These are phyloP conservation scores for Cryphonectria japonica DNA, from an alignment of 2,329 filamentous ascomycete species.

Conservation along the genomic window DNA sequence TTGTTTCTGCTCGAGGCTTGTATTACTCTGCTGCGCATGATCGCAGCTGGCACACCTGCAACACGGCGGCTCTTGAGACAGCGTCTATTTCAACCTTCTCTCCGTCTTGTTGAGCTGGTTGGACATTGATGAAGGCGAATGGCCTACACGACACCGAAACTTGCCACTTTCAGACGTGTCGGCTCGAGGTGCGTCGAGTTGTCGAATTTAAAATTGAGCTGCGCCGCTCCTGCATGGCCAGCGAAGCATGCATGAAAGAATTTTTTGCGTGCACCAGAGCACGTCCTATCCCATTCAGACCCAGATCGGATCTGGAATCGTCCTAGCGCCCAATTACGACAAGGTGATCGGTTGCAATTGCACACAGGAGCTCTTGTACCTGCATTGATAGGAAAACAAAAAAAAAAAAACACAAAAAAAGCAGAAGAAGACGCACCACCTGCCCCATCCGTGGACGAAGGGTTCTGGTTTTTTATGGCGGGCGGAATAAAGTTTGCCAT, in stretches of 20 bases:
- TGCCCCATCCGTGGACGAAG: neutral
- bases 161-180: conserved; percentile 3
- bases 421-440: neutral
- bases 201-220: conserved; percentile 8
- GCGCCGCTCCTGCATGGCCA: conserved; percentile 23
- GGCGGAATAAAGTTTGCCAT: conserved; percentile 1
- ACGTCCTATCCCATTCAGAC: neutral
- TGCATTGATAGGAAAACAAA: neutral
- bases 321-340: neutral
- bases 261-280: neutral
- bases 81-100: conserved; percentile 15
- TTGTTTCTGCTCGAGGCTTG: neutral
- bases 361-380: neutral
- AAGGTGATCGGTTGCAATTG: neutral
- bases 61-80: conserved; percentile 29
- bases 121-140: conserved; percentile 7
- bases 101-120: neutral
- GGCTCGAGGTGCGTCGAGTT: neutral
- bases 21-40: conserved; percentile 14
- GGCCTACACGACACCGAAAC: neutral
- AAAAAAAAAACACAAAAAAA: no score
- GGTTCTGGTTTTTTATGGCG: neutral
- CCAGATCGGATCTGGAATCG: neutral
- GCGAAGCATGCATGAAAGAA: conserved; percentile 16
- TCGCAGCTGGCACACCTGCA: conserved; percentile 15